Evolutionary conservation across 495 filamentous ascomycete genomes (phyloP).

Genomic region (Apiosordaria backusii): DNA sequence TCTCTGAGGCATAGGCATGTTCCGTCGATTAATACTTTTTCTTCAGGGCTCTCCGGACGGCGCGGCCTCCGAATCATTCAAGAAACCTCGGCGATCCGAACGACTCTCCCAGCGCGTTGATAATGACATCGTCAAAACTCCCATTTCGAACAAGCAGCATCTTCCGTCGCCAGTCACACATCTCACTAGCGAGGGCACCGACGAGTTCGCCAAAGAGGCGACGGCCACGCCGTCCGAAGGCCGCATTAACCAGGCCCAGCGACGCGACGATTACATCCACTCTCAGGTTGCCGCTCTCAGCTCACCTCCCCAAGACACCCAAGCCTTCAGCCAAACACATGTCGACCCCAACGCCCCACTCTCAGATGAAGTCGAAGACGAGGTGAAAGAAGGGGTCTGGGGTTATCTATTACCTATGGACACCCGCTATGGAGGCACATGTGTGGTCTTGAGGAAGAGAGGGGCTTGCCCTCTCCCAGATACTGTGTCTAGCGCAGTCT

Average conservation of each 20-base stretch:
- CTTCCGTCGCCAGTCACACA: slow-evolving; percentile 83
- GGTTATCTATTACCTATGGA: slow-evolving; percentile 87
- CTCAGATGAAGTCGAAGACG: slow-evolving; percentile 78
- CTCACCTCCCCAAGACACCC: slow-evolving; percentile 56
- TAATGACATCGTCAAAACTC: slow-evolving; percentile 46
- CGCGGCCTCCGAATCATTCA: slow-evolving; percentile 46
- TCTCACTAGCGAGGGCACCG: slow-evolving; percentile 53
- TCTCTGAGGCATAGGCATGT: slow-evolving; percentile 26
- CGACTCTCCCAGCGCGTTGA: slow-evolving; percentile 50
- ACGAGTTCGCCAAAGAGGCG: slow-evolving; percentile 60
- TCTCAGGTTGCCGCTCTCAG: slow-evolving; percentile 49
- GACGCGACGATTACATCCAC: slow-evolving; percentile 26
- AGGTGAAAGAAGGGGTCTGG: slow-evolving; percentile 89
- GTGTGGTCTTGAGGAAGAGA: slow-evolving; percentile 69
- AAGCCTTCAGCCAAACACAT: slow-evolving; percentile 74
- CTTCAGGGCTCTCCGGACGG: slow-evolving; percentile 43
- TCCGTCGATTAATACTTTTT: slow-evolving; percentile 30
- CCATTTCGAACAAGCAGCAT: slow-evolving; percentile 59
- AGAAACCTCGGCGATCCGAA: slow-evolving; percentile 66
- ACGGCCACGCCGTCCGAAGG: slow-evolving; percentile 70
- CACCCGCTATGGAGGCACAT: slow-evolving; percentile 57
- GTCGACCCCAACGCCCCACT: slow-evolving; percentile 68
- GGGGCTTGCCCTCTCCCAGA: slow-evolving; percentile 57
- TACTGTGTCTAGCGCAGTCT: slow-evolving; percentile 26
- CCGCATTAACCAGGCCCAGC: slow-evolving; percentile 53